Conservation (phyloP, 768 basidiomycete genomes). For the Lanmaoa rubissima region DNA sequence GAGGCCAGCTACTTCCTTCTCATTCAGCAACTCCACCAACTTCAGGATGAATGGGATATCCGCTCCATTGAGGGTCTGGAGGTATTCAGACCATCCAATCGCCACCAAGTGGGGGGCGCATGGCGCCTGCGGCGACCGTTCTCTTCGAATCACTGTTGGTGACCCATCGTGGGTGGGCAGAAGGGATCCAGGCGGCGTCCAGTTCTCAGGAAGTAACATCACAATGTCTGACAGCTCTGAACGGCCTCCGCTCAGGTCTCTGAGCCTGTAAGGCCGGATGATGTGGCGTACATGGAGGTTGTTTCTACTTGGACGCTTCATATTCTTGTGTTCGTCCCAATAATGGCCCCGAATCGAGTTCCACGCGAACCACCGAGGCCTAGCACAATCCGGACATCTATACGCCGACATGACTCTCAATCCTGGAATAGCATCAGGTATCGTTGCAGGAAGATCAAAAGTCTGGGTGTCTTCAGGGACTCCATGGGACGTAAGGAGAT, state of each 20-base stretch:
- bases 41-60: too few species aligned
- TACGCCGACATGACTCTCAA: background rate
- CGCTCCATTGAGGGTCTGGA: background rate
- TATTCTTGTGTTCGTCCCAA: background rate
- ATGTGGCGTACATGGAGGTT: background rate
- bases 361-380: background rate
- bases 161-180: too few species aligned
- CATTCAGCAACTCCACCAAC: too few species aligned
- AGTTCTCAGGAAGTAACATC: too few species aligned
- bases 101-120: background rate
- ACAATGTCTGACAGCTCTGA: background rate
- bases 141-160: too few species aligned
- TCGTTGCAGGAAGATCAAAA: background rate
- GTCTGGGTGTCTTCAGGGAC: too few species aligned
- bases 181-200: too few species aligned
- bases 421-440: background rate
- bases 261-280: background rate
- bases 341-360: background rate
- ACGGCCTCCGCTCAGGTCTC: background rate
- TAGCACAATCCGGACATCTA: background rate
- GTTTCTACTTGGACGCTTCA: background rate
- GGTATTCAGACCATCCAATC: background rate
- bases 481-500: background rate
- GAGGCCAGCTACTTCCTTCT: too few species aligned
- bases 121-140: too few species aligned